Conservation (phyloP, 75 land plant species). For the Adiantum capillusveneris region DNA sequence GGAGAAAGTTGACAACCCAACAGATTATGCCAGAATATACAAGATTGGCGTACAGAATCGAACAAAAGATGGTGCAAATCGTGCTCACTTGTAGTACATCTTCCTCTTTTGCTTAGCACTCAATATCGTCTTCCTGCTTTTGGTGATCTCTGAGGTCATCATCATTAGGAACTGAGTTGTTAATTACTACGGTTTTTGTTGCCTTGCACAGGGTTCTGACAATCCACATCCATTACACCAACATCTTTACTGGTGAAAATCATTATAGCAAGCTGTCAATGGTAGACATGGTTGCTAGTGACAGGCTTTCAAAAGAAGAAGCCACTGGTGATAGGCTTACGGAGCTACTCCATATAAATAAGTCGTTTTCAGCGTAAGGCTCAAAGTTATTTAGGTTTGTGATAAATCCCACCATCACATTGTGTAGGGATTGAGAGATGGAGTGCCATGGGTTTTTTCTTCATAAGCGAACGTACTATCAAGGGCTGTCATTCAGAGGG, state of each 20-base stretch:
- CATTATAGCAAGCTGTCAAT: slow-evolving; percentile 80
- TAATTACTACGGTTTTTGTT: not conserved
- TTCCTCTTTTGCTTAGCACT: no score
- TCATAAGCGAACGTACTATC: no score
- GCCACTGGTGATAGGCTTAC: slow-evolving; percentile 72
- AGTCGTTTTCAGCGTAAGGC: slow-evolving; percentile 92
- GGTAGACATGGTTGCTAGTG: slow-evolving; percentile 92
- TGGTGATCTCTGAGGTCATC: no score
- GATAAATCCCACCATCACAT: no score
- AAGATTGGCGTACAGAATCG: slow-evolving; percentile 59
- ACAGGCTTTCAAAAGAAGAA: slow-evolving; percentile 48
- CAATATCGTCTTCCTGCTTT: no score
- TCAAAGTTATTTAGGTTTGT: no score
- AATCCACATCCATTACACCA: slow-evolving; percentile 69
- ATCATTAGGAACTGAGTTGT: no score
- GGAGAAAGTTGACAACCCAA: slow-evolving; percentile 69
- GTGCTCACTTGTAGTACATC: slow-evolving; percentile 94
- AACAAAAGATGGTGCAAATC: slow-evolving; percentile 34
- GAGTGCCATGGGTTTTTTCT: no score
- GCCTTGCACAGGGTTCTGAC: slow-evolving; percentile 58
- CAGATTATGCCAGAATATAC: slow-evolving; percentile 62
- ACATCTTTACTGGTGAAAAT: slow-evolving; percentile 58
- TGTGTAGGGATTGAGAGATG: no score
- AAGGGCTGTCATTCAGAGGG: no score
- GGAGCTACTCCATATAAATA: slow-evolving; percentile 78